Conservation (phyloP, 305 asterid species). For the Solanum hybrid region DNA sequence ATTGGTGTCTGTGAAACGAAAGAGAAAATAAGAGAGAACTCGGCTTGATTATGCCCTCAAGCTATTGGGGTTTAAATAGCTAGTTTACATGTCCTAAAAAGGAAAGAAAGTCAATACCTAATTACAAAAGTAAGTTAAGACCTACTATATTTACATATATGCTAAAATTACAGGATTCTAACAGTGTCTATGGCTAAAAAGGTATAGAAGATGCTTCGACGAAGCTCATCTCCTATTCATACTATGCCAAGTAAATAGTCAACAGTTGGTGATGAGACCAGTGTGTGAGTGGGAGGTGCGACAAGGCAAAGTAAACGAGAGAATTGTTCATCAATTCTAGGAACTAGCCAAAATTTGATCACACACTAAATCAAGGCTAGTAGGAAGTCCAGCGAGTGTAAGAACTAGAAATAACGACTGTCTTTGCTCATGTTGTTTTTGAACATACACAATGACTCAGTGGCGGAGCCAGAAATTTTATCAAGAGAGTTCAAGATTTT, state of each 20-base stretch:
- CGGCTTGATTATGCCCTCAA: background rate
- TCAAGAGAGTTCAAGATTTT: too few relatives aligned
- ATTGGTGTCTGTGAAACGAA: background rate
- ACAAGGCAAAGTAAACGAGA: background rate
- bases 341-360: background rate
- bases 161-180: background rate
- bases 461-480: too few relatives aligned
- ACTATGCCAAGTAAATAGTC: background rate
- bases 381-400: background rate
- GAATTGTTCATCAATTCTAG: background rate
- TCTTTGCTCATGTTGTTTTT: background rate
- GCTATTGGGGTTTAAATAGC: background rate
- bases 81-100: background rate
- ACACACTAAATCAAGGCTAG: background rate
- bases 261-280: background rate
- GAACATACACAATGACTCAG: background rate
- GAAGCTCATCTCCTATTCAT: background rate
- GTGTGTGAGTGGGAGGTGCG: background rate
- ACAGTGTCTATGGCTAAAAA: background rate
- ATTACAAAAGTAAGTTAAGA: background rate
- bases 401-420: background rate
- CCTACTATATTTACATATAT: background rate
- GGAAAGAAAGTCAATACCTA: background rate
- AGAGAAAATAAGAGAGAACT: background rate
- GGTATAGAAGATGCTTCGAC: background rate